phyloP scores from a whole-genome alignment of 306 rosid species.

The Fragaria ananassa region DNA sequence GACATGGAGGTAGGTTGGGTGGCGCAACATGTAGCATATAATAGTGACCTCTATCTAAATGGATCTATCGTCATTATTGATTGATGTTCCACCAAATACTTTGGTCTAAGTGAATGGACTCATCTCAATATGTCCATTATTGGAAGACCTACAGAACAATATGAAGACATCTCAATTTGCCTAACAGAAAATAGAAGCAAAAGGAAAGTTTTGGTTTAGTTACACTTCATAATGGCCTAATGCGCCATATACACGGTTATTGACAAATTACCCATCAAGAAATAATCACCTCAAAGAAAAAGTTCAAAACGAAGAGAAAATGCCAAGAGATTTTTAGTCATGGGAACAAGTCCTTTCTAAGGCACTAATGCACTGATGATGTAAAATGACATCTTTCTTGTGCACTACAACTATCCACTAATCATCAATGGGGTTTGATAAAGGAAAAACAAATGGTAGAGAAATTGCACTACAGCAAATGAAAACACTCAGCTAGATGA shows the following conservation, averaged over 20 bases:
- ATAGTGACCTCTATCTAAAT: background rate
- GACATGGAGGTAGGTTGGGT: background rate
- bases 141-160: background rate
- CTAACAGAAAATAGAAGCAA: background rate
- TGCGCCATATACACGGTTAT: background rate
- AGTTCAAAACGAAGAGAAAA: background rate
- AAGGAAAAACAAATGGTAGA: background rate
- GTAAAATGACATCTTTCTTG: background rate
- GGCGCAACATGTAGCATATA: background rate
- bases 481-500: background rate
- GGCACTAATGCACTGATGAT: background rate
- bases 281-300: background rate
- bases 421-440: background rate
- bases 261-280: background rate
- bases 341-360: background rate
- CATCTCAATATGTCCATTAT: background rate
- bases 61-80: constrained; percentile 2
- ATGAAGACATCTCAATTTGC: background rate
- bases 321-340: background rate
- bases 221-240: background rate
- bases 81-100: background rate
- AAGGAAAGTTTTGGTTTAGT: background rate
- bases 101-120: background rate
- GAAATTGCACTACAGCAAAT: background rate
- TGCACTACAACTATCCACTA: background rate